Evolutionary conservation across 306 rosid species (phyloP).

Genomic region (Herpetospermum pedunculosum): DNA sequence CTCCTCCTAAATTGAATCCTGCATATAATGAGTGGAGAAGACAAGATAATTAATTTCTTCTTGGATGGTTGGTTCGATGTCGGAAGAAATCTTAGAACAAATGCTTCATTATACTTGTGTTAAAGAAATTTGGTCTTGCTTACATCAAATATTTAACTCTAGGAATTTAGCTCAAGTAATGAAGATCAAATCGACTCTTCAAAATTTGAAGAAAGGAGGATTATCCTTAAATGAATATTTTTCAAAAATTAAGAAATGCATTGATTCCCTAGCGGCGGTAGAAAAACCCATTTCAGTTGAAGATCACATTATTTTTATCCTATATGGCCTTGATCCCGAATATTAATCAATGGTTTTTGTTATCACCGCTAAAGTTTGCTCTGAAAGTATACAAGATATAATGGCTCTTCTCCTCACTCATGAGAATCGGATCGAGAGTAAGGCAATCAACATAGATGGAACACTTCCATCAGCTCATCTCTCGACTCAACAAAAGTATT

Average conservation of each 20-base stretch:
- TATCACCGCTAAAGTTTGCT: not conserved
- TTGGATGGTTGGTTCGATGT: not conserved
- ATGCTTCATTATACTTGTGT: not conserved
- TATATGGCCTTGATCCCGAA: not conserved
- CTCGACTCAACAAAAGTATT: not conserved
- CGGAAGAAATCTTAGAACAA: not conserved
- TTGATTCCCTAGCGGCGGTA: not conserved
- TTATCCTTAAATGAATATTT: not conserved
- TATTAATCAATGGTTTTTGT: not conserved
- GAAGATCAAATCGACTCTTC: not conserved
- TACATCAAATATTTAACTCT: not conserved
- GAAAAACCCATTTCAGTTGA: not conserved
- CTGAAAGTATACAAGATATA: not conserved
- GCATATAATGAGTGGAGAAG: not conserved
- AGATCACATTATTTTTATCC: not conserved
- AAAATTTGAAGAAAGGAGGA: not conserved
- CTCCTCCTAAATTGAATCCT: not conserved
- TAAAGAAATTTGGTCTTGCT: not conserved
- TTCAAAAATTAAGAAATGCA: too few species aligned
- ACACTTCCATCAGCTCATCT: not conserved
- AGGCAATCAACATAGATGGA: not conserved
- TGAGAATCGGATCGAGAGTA: too few species aligned
- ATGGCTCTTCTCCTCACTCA: not conserved
- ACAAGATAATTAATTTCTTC: not conserved
- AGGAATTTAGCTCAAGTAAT: not conserved